Evolutionary conservation across 345 rosid species (phyloP).

Genomic region (Eucalyptus globulus): DNA sequence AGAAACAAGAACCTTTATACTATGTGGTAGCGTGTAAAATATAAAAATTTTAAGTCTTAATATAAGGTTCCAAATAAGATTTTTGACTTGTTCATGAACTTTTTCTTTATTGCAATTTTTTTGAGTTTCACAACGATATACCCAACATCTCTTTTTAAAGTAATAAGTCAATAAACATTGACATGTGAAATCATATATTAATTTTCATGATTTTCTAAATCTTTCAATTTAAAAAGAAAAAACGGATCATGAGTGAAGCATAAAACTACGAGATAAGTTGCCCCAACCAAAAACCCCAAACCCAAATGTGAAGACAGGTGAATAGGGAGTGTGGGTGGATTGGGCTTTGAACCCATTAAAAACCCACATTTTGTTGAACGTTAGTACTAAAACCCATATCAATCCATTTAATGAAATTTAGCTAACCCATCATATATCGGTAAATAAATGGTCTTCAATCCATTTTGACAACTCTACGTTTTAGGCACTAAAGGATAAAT

Average conservation of each 20-base stretch:
- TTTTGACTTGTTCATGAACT: too few species aligned
- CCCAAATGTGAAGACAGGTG: background rate
- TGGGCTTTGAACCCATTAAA: background rate
- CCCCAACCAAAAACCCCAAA: background rate
- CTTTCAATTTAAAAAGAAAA: background rate
- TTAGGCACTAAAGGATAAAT: background rate
- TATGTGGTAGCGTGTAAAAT: background rate
- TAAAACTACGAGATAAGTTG: background rate
- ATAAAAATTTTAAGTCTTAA: too few species aligned
- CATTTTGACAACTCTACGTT: background rate
- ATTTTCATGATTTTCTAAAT: too few species aligned
- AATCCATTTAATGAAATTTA: too few species aligned
- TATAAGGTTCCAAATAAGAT: too few species aligned
- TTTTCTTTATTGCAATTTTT: too few species aligned
- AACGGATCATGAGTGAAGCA: too few species aligned
- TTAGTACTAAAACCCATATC: background rate
- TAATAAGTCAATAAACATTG: too few species aligned
- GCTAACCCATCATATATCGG: background rate
- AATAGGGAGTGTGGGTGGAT: background rate
- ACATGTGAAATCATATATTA: too few species aligned
- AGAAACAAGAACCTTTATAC: background rate
- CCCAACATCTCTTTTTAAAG: too few species aligned
- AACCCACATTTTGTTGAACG: background rate
- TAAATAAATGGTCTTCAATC: background rate
- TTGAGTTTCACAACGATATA: too few species aligned